Evolutionary conservation across 2,329 filamentous ascomycete genomes (phyloP).

Genomic region (Diaporthe sp.): DNA sequence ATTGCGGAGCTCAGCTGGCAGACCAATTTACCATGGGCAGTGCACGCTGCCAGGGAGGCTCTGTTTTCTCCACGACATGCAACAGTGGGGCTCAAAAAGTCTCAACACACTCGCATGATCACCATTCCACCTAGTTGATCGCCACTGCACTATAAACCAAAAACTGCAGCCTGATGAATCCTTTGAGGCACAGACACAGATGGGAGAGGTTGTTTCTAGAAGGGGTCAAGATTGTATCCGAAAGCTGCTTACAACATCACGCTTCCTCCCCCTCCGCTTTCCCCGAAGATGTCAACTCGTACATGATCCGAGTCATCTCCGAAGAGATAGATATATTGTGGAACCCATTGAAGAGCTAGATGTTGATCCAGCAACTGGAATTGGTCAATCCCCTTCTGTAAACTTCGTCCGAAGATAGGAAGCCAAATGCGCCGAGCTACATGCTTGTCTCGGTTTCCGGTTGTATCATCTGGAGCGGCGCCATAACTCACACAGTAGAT

Average conservation of each 20-base stretch:
- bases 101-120: too few relatives aligned
- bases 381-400: conserved; percentile 55
- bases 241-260: conserved; percentile 53
- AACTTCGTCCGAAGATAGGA: conserved; percentile 42
- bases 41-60: background rate
- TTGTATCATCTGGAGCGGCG: background rate
- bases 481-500: background rate
- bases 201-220: too few relatives aligned
- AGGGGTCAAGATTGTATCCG: too few relatives aligned
- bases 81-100: too few relatives aligned
- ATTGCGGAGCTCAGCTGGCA: background rate
- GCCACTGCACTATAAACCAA: too few relatives aligned
- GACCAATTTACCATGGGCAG: background rate
- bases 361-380: conserved; percentile 65
- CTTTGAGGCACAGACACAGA: too few relatives aligned
- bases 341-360: conserved; percentile 66
- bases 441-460: background rate
- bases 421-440: conserved; percentile 43
- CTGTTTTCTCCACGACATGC: background rate
- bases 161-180: background rate
- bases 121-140: too few relatives aligned
- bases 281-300: conserved; percentile 67
- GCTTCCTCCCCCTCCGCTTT: conserved; percentile 66
- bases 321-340: conserved; percentile 65
- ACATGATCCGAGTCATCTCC: conserved; percentile 61